Evolutionary conservation across 2,329 filamentous ascomycete species (phyloP), one percentile per base, ranked within the genome.

Genomic region (Nannizziopsis arthrosporioides): DNA sequence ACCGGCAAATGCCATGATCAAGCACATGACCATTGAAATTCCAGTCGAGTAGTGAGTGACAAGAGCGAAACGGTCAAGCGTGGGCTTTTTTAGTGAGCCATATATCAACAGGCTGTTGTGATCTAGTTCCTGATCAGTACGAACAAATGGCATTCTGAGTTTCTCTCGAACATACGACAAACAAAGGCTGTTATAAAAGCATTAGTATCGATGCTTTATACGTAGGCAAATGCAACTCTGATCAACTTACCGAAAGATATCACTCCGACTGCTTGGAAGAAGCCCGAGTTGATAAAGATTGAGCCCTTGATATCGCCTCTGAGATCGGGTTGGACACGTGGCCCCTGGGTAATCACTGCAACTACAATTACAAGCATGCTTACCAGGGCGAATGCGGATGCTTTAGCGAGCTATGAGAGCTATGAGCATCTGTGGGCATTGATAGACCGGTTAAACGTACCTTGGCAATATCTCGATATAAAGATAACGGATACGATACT

Each of bases 101-200:
- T 98, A 98, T 63, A 98, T 98, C 48, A 98, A 76, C 51, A 98
- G 82, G 44, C 87, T 94, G 70, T 98, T 98, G 71, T 98, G 92
- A 63, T 98, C 73, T 76, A 56, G 35, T 6, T 34, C 12, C 34
- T 17, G 39, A 22, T 53, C 3, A 46, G 38, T 43, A 14, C 22
- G 36, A 44, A 14, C 14, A 35, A 39, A 17, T 63, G 55, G 48
- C 32, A 47, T 41, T 38, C 22, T 52, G 42, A 22, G 11, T 37
- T 27, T 18, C n/a, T 3, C 5, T 19, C 41, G 32, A 14, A 48
- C 71, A 53, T 73, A 75, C 73, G 80, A 62, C 80, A 84, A 51
- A 84, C 80, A 57, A 84, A 83, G 30, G 80, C 78, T 76, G 53
- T 18, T 42, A 36, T 45, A 14, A 17, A n/a, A 2, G 39, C 35